A percentile compares a stretch with the other conserved stretches of the same genome.
Conservation (phyloP, 371 early-diverging fungal genomes). For the Syncephalastrum racemosum region DNA sequence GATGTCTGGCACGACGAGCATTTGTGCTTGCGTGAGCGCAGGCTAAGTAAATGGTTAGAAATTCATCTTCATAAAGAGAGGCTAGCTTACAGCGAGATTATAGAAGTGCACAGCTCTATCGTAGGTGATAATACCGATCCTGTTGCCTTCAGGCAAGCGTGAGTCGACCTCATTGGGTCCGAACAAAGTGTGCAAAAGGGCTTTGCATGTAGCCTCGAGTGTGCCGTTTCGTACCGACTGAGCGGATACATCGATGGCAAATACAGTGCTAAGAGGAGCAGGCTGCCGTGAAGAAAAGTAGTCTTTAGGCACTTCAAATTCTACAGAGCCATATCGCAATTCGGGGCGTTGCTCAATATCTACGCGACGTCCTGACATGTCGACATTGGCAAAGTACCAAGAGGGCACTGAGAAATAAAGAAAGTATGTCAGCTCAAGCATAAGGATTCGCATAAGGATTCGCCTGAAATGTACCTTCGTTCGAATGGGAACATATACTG, state of each 20-base stretch:
- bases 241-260: slow-evolving; percentile 95
- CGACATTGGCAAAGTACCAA: slow-evolving; percentile 93
- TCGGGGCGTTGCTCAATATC: slow-evolving; percentile 91
- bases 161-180: slow-evolving; percentile 35
- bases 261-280: slow-evolving; percentile 75
- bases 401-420: slow-evolving; percentile 57
- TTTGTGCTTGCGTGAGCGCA: slow-evolving; percentile 83
- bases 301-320: slow-evolving; percentile 86
- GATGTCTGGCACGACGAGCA: slow-evolving; percentile 95
- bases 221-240: slow-evolving; percentile 84
- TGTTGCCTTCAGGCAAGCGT: slow-evolving; percentile 44
- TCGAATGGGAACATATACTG: slow-evolving; percentile 88
- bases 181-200: slow-evolving; percentile 77
- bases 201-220: slow-evolving; percentile 67
- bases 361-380: slow-evolving; percentile 90
- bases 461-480: slow-evolving; percentile 56
- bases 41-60: slow-evolving; percentile 42
- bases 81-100: slow-evolving; percentile 71
- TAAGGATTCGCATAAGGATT: too few relatives aligned
- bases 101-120: slow-evolving; percentile 93
- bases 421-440: background rate
- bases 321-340: slow-evolving; percentile 86
- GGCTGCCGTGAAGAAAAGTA: slow-evolving; percentile 68
- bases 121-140: slow-evolving; percentile 88
- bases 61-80: background rate